Evolutionary conservation across 169 alveolate genomes (phyloP).

Genomic region (Eimeria maxima): DNA sequence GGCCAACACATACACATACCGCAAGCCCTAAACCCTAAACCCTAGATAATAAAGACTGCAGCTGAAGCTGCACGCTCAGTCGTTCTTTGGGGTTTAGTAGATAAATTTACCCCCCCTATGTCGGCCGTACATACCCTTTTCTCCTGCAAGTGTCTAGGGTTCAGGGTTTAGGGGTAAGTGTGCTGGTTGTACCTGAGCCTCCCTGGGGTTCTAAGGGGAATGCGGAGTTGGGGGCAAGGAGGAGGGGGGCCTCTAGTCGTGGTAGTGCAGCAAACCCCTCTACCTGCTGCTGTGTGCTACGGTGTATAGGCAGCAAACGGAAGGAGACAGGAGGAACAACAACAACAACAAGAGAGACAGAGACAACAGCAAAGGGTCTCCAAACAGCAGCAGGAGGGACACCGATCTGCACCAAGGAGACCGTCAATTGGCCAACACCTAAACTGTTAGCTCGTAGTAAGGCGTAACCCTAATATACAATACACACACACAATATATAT

Average conservation of each 20-base stretch:
- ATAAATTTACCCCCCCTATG: no score
- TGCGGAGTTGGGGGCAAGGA: not conserved
- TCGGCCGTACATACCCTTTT: no score
- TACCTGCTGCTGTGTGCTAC: not conserved
- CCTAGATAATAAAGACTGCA: not conserved
- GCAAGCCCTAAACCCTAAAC: not conserved
- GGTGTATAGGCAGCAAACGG: not conserved
- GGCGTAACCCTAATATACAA: not conserved
- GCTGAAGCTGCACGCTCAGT: no score
- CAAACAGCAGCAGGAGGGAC: not conserved
- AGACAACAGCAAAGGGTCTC: not conserved
- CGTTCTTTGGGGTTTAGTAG: no score
- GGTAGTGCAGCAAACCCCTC: not conserved
- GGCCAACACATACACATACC: not conserved
- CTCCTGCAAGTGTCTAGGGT: no score
- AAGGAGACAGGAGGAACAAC: conserved; percentile 18
- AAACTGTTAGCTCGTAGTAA: not conserved
- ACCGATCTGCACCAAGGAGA: not conserved
- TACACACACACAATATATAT: not conserved
- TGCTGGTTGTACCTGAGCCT: conserved; percentile 61
- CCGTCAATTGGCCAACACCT: not conserved
- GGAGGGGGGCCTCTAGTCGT: not conserved
- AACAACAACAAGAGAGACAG: not conserved
- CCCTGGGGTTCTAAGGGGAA: conserved; percentile 53
- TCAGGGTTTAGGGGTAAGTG: conserved; percentile 4